Base-by-base conservation (phyloP, 2,329 filamentous ascomycete genomes). In the Fusarium pseudocircinatum region DNA sequence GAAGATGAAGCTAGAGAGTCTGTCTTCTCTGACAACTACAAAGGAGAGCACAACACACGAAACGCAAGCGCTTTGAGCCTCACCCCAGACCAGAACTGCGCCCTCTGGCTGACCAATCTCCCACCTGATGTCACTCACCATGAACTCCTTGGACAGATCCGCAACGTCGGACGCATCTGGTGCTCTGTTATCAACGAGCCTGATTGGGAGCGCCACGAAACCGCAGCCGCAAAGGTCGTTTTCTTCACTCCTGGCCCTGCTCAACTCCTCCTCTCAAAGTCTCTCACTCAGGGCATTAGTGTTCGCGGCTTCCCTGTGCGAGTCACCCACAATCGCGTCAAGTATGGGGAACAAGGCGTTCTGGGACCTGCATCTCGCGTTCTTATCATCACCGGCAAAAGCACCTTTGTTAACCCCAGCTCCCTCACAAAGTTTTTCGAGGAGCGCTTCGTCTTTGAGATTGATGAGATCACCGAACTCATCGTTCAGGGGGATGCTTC, bases 31-130 rank as follows among this genome's bases (percentile, higher is more conserved):
- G 44, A 59, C n/a, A 79, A 78, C 50, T 84, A 84, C 60, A 79
- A 78, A 50, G 82, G 82, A 18, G 81, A 82, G 67, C 82, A 83
- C 52, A 82, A 75, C 11, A 68, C 76, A 9, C 75, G 72, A 22
- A 84, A 84, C 56, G 82, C 82, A 43, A 83, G 82, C 60, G 77
- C 77, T 6, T 74, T 80, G 18, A 60, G 78, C 30, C 78, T 84
- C 10, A 14, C 67, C 1, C 61, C 78, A 2, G 78, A 80, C 16
- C 60, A 83, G 37, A 89, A 88, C 77, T 88, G 87, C 37, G 83
- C 86, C 1, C 79, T 90, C 2, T 90, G 87, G 84, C 71, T 90
- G 32, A 87, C 84, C 4, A 86, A 87, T 56, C 82, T 90, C 0
- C 86, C 87, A 0, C 80, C 84, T 0, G 69, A 81, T 59, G 78